Base-by-base conservation (phyloP, 2,329 filamentous ascomycete species). In the Cladosporium colombiae region DNA sequence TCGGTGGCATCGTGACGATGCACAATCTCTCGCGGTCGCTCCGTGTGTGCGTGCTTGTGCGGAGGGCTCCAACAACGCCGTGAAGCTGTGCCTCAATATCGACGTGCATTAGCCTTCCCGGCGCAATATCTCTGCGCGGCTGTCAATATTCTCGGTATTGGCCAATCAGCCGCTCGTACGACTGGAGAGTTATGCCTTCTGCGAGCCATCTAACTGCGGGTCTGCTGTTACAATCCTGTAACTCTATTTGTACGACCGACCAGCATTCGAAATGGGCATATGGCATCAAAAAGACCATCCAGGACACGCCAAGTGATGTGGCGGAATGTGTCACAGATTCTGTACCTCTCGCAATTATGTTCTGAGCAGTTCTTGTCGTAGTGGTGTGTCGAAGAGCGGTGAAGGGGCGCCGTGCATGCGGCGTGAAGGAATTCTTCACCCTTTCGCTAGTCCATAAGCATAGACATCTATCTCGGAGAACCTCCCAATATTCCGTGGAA, bases 51-150 rank as follows among this genome's bases (percentile, higher is more conserved):
- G 55, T 25, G 55, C 55, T 21, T 35, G 18, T 16, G n/a, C 55
- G 31, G 52, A 29, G 52, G 10, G 29, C 33, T 33, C n/a, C 40
- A 23, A 31, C 52, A 33, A 40, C 33, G 55, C 31, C 55, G 31
- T 21, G 18, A 35, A 33, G 55, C 33, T 57, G 55, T 57, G 55
- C 33, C 55, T 57, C 55, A 57, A 57, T 57, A 57, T 57, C 29
- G 33, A n/a, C 10, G 6, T 33, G 18, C 52, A 55, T 31, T 33
- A 31, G 52, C 27, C 16, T 55, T 31, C 18, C 52, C 27, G 27
- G 33, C 5, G n/a, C 40, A 46, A 46, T 46, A 4, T 23, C 23
- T 23, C 8, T 14, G 52, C 29, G 52, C 27, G 52, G 52, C 18
- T 55, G 31, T 55, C 29, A n/a, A 5, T 55, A 11, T 31, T 21